phyloP scores from a whole-genome alignment of 768 basidiomycete genomes.

The Rhodosporidiobolus odoratus region DNA sequence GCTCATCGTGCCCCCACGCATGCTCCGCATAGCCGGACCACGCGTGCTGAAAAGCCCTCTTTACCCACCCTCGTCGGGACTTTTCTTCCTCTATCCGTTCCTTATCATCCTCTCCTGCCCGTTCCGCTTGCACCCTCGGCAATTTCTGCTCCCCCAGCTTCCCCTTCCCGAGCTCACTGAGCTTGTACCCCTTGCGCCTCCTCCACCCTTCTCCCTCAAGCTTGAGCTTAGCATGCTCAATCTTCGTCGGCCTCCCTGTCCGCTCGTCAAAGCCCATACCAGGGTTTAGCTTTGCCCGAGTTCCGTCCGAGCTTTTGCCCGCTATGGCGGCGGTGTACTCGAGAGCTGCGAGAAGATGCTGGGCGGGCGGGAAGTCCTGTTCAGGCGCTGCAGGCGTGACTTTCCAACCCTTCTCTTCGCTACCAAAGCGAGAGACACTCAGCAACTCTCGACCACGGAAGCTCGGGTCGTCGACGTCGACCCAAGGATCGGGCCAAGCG shows the following conservation, averaged over 20 bases:
- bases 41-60: constrained; percentile 40
- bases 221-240: background rate
- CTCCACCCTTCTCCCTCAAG: constrained; percentile 11
- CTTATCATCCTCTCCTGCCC: constrained; percentile 31
- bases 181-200: background rate
- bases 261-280: constrained; percentile 12
- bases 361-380: background rate
- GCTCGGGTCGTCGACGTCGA: background rate
- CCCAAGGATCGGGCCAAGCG: constrained; percentile 15
- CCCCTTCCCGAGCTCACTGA: constrained; percentile 4
- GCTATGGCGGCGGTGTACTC: constrained; percentile 15
- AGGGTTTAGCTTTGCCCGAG: background rate
- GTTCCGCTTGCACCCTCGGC: constrained; percentile 32
- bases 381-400: background rate
- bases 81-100: constrained; percentile 9
- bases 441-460: constrained; percentile 2
- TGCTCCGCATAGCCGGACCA: constrained; percentile 41
- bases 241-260: constrained; percentile 3
- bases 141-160: constrained; percentile 14
- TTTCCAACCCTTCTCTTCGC: background rate
- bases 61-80: constrained; percentile 43
- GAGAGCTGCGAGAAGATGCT: constrained; percentile 22
- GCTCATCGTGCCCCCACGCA: constrained; percentile 43
- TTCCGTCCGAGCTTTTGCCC: background rate
- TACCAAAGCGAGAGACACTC: background rate